Evolutionary conservation across 345 rosid species (phyloP), one percentile per base, ranked within the genome.

Genomic region (Salix brachista): DNA sequence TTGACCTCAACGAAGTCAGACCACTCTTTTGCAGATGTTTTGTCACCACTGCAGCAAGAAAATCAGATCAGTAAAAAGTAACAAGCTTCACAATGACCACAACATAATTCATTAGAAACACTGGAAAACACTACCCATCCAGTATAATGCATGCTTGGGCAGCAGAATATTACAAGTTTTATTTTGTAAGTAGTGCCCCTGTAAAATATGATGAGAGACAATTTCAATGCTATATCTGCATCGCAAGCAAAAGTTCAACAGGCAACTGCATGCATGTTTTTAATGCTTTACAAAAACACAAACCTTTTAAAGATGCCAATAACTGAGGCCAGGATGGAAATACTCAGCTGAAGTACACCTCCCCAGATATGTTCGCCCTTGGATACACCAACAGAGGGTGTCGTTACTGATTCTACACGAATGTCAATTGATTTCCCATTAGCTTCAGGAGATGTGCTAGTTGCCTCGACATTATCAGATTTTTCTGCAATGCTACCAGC

Each of bases 251-350:
- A 73, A 37, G 3, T 32, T 28, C 12, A 8, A 16, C 23, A 3
- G 64, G 23, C 64, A 58, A 11, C 50, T 46, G 16, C 28, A 10
- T 58, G 1, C 70, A 65, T 72, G 11, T 30, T 37, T 52, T 30
- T 17, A 25, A 23, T 32, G 30, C 13, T 18, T 36, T 25, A 73
- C 46, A 26, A 58, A 1, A 50, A 66, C 44, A 85, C 82, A 81
- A 81, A 94, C 99, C 99, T 90, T 83, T 85, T 93, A 80, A 82
- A 96, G 73, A 86, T 61, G 78, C 92, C 92, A 48, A 85, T 69
- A 60, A 88, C 93, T 6, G 98, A 75, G 41, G 83, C 87, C 50
- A 75, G 73, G 13, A 83, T 70, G 13, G 97, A 72, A 61, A 75
- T 76, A 78, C 81, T 92, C 71, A 92, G 90, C 84, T 92, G 95